Conservation (phyloP, 2,329 filamentous ascomycete species). For the Calonectria honghensis region DNA sequence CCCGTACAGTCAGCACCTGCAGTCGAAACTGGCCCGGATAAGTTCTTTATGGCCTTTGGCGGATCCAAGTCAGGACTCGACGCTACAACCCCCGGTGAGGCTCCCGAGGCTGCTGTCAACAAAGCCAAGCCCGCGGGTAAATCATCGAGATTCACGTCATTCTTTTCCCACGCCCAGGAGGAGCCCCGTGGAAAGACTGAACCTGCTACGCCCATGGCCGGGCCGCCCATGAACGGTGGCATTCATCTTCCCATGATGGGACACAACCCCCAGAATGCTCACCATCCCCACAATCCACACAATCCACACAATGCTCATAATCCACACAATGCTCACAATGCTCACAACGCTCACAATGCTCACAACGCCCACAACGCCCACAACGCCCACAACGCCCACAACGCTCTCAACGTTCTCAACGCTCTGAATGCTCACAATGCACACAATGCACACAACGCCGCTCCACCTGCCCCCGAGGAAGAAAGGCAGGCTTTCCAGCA, state of each 20-base stretch:
- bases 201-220: constrained; percentile 65
- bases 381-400: background rate
- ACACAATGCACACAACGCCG: constrained; percentile 45
- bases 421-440: background rate
- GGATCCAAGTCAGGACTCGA: constrained; percentile 64
- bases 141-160: constrained; percentile 89
- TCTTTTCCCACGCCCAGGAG: constrained; percentile 76
- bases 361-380: background rate
- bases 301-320: no score
- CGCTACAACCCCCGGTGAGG: constrained; percentile 69
- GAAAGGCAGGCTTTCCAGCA: constrained; percentile 92
- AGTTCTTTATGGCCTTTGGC: constrained; percentile 81
- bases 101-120: constrained; percentile 63
- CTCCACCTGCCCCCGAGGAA: constrained; percentile 73
- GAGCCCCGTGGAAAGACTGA: constrained; percentile 71
- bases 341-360: background rate
- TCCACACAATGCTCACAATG: no score
- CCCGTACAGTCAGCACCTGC: constrained; percentile 77
- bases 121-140: constrained; percentile 77
- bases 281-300: no score
- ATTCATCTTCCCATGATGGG: constrained; percentile 44
- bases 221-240: constrained; percentile 44
- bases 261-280: constrained; percentile 42
- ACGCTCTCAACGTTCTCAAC: background rate
- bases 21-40: constrained; percentile 81